Percentiles rank a stretch among this genome's conserved stretches.
These are phyloP conservation scores for Peronospora belbahrii DNA, from an alignment of 352 stramenopile species.

Conservation along the genomic window DNA sequence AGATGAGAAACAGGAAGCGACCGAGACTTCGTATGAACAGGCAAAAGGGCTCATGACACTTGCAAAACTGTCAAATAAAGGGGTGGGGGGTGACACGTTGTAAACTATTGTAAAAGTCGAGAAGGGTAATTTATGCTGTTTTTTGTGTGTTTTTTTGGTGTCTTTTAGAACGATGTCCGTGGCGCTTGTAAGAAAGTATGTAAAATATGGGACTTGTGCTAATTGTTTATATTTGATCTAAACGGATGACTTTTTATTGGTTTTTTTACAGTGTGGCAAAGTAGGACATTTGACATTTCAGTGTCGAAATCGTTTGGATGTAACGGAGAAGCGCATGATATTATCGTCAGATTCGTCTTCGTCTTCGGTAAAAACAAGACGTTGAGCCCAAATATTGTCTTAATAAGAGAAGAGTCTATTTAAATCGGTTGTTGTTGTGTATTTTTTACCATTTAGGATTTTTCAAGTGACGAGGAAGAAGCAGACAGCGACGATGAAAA, in stretches of 20 bases:
- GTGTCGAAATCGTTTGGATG: slow-evolving; percentile 74
- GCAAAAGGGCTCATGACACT: slow-evolving; percentile 91
- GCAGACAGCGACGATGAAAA: slow-evolving; percentile 25
- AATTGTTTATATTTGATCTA: not conserved
- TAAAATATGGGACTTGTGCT: not conserved
- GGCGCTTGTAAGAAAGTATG: slow-evolving; percentile 79
- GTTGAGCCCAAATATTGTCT: slow-evolving; percentile 1
- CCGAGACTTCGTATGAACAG: slow-evolving; percentile 80
- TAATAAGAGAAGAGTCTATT: no score
- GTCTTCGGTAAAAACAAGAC: slow-evolving; percentile 25
- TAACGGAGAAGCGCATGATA: slow-evolving; percentile 31
- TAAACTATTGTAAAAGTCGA: no score
- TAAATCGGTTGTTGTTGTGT: slow-evolving; percentile 5
- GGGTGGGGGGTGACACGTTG: slow-evolving; percentile 34
- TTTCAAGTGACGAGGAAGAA: slow-evolving; percentile 44
- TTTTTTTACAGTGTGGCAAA: slow-evolving; percentile 78
- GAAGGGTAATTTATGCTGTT: not conserved
- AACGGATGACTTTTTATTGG: slow-evolving; percentile 2
- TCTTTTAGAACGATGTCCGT: slow-evolving; percentile 53
- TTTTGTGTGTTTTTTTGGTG: not conserved
- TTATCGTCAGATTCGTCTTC: slow-evolving; percentile 30
- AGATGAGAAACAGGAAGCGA: slow-evolving; percentile 49
- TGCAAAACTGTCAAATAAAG: slow-evolving; percentile 91
- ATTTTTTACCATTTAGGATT: slow-evolving; percentile 22
- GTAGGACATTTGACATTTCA: slow-evolving; percentile 89